Base-by-base conservation (phyloP, 2,329 filamentous ascomycete genomes). In the Lithohypha guttulata region DNA sequence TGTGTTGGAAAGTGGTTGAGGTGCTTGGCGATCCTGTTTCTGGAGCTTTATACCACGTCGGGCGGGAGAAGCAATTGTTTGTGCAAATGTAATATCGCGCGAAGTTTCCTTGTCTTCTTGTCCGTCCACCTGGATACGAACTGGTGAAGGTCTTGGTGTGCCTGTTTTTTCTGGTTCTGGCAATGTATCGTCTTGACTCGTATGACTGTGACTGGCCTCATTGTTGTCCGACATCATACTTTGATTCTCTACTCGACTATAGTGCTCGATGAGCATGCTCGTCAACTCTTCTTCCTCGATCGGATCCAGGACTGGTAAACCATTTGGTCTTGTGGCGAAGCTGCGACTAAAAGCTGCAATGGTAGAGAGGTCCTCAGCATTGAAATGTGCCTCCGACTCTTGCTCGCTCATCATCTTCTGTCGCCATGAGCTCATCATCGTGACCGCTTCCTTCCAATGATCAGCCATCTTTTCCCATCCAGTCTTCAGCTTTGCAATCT, bases 401-500 rank as follows among this genome's bases (percentile, higher is more conserved):
- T 40, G 19, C 10, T 33, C 28, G 9, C 44, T 35, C 8, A 45
- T 75, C 74, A 94, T 85, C 28, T 84, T 74, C 56, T 77, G 81
- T 44, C 87, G 79, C 89, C 91, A 96, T 22, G 82, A 79, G 48
- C 95, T 84, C 66, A 98, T 93, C 63, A 98, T 76, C 23, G 77
- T 72, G 9, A 96, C 79, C 1, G 91, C 84, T 55, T 96, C 89
- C 48, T 77, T 79, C 85, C 91, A 94, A 36, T 86, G 75, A 15
- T 68, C 73, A 59, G 96, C 87, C 84, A 96, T 94, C 61, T 82
- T 86, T 57, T 93, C 83, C 81, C 89, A 93, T 11, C 87, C 85
- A 40, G 81, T 75, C 39, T 84, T 77, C 33, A 98, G 68, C 36
- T 84, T 75, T 37, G 73, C 71, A 48, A 98, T 96, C 57, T 95